These are phyloP conservation scores for Herpetospermum pedunculosum DNA, from an alignment of 306 rosid genomes.

Conservation along the genomic window DNA sequence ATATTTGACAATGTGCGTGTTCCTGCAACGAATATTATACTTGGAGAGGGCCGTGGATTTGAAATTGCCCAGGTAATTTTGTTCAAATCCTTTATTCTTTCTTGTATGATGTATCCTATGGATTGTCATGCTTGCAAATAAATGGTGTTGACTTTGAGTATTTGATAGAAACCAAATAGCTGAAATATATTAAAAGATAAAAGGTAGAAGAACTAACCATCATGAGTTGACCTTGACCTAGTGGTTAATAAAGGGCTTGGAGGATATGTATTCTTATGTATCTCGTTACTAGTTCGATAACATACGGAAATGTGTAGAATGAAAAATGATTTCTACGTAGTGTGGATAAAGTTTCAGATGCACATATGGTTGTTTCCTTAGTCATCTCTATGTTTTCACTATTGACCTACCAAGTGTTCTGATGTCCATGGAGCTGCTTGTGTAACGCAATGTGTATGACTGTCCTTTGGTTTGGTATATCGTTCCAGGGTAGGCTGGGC, in stretches of 20 bases:
- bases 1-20: conserved; percentile 63
- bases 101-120: not conserved
- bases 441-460: not conserved
- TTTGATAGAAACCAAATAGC: not conserved
- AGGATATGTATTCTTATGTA: too few relatives aligned
- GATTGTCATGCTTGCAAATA: not conserved
- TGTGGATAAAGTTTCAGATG: not conserved
- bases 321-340: not conserved
- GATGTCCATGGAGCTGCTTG: not conserved
- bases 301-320: too few relatives aligned
- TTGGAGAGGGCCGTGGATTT: conserved; percentile 95
- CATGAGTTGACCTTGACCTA: too few relatives aligned
- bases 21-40: conserved; percentile 61
- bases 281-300: too few relatives aligned
- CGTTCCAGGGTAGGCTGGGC: conserved; percentile 82
- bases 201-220: too few relatives aligned
- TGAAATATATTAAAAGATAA: not conserved
- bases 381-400: not conserved
- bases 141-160: not conserved
- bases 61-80: conserved; percentile 89
- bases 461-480: not conserved
- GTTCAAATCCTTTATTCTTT: conserved; percentile 4
- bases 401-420: not conserved
- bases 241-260: too few relatives aligned
- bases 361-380: not conserved